Conservation (phyloP, 345 rosid genomes). For the Populus tremula region DNA sequence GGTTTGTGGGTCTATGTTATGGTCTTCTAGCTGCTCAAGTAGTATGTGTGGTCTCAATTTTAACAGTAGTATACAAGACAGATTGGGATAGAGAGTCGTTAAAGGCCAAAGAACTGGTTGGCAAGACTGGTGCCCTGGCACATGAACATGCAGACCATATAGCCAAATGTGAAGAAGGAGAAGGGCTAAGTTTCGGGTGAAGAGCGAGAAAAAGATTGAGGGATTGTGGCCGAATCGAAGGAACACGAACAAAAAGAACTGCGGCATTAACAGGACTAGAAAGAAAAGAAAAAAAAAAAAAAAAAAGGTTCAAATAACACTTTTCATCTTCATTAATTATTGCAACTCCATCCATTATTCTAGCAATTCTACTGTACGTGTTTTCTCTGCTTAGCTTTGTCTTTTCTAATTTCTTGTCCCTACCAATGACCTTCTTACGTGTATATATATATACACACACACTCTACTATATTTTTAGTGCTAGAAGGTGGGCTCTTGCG, state of each 20-base stretch:
- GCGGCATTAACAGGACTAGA: conserved; percentile 1
- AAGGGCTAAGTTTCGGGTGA: neutral
- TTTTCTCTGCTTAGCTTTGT: neutral
- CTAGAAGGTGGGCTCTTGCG: neutral
- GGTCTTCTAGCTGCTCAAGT: conserved; percentile 84
- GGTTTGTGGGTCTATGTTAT: conserved; percentile 84
- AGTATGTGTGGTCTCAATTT: conserved; percentile 62
- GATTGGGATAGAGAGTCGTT: conserved; percentile 77
- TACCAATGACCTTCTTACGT: neutral
- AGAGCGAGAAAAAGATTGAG: neutral
- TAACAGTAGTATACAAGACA: conserved; percentile 58
- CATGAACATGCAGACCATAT: conserved; percentile 24
- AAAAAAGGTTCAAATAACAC: neutral
- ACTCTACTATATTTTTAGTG: neutral
- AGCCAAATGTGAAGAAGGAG: conserved; percentile 40
- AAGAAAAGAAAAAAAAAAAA: neutral
- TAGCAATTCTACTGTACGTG: neutral
- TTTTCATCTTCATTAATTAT: conserved; percentile 1
- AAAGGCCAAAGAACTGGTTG: conserved; percentile 68
- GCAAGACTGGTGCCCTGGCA: conserved; percentile 27
- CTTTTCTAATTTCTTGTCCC: conserved; percentile 9
- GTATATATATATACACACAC: neutral
- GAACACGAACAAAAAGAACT: neutral
- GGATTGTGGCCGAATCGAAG: neutral
- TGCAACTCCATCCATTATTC: neutral